phyloP scores from a whole-genome alignment of 176 grass and related monocot species.

The Aegilops sharonensis region DNA sequence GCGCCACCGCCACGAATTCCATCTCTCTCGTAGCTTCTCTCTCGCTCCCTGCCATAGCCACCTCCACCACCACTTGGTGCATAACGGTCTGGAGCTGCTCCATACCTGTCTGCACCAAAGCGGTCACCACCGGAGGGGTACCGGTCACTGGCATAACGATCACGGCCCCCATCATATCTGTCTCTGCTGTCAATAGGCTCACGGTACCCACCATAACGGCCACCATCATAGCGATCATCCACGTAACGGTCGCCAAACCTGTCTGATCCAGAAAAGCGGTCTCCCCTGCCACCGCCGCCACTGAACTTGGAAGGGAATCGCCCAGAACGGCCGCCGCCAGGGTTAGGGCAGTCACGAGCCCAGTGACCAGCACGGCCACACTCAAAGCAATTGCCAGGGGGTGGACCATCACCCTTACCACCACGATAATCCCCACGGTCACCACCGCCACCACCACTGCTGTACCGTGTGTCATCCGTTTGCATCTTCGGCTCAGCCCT shows the following conservation, averaged over 20 bases:
- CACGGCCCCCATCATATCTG: constrained; percentile 46
- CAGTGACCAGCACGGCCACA: constrained; percentile 73
- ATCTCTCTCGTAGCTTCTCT: constrained; percentile 66
- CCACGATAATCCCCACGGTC: constrained; percentile 53
- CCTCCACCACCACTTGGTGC: constrained; percentile 25
- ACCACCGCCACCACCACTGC: constrained; percentile 44
- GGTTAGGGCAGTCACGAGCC: constrained; percentile 65
- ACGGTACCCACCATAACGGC: constrained; percentile 50
- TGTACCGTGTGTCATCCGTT: constrained; percentile 54
- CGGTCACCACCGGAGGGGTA: constrained; percentile 46
- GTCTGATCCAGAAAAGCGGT: constrained; percentile 58
- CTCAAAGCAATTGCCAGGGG: constrained; percentile 73
- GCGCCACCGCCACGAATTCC: constrained; percentile 17
- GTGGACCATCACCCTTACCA: constrained; percentile 51
- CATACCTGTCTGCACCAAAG: constrained; percentile 52
- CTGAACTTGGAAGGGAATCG: constrained; percentile 51
- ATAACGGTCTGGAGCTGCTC: constrained; percentile 53
- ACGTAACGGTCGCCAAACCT: constrained; percentile 56
- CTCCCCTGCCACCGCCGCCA: constrained; percentile 44
- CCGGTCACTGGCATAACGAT: constrained; percentile 54
- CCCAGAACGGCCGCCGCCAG: constrained; percentile 45
- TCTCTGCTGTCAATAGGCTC: constrained; percentile 61
- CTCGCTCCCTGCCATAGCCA: constrained; percentile 46
- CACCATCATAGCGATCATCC: constrained; percentile 64
- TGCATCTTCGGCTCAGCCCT: constrained; percentile 71